Base-by-base conservation (phyloP, 176 grass and related monocot genomes). In the Secale cereale region DNA sequence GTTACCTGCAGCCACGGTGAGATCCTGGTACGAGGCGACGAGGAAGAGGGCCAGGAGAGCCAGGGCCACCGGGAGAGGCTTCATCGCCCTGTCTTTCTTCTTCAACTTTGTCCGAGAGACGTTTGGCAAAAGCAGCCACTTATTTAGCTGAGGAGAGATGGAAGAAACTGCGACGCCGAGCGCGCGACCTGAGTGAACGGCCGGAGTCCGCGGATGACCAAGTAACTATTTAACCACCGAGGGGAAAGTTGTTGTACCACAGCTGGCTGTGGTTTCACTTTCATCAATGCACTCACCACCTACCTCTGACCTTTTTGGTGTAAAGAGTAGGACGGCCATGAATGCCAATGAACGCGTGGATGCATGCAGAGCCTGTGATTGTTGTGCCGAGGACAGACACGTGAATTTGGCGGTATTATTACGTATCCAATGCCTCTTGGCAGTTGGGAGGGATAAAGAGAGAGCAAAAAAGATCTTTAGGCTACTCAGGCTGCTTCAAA, bases 1-100 rank as follows among this genome's bases (percentile, higher is more conserved):
- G 5, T 62, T 79, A 90, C 88, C 88, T 82, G 88, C 88, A 0
- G 79, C 64, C 14, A 73, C 72, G 79, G 52, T 3, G 65, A 78
- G 78, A 7, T 78, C 54, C 31, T 78, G 78, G 64, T 33, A 39
- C 8, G 88, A 71, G 22, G 86, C 64, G 0, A 26, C 32, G 25
- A 82, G 31, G 72, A 56, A 4, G 65, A 73, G 10, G 31, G 69
- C 54, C 19, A 82, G 65, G 56, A 90, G 73, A 31, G 32, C 71
- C 0, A 65, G 9, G 8, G 59, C n/a, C 9, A 10, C 19, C 0
- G 78, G 79, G 32, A 78, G 11, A 28, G 6, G 52, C 83, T 28
- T 86, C 83, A 82, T 90, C 78, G 36, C 77, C 37, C 25, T 77
- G 39, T 26, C 35, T 64, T 63, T 26, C 36, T 65, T 65, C 35